These are phyloP conservation scores for Phialophora expanda DNA, from an alignment of 2,329 filamentous ascomycete species.

Conservation along the genomic window DNA sequence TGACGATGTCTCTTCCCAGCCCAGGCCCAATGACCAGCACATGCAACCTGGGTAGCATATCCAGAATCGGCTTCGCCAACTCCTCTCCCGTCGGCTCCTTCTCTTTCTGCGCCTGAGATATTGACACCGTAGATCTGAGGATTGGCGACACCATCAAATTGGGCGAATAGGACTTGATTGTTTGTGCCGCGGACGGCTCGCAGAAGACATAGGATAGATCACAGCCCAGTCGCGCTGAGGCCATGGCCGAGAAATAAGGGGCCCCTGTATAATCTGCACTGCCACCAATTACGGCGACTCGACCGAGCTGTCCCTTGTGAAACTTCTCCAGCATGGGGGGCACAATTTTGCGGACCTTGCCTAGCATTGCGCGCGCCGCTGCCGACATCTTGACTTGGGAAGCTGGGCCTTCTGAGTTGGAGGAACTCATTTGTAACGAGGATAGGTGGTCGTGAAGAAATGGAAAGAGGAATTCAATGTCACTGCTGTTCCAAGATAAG, in stretches of 20 bases:
- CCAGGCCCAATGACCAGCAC: slow-evolving; percentile 93
- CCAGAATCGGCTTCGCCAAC: slow-evolving; percentile 72
- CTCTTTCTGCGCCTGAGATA: slow-evolving; percentile 56
- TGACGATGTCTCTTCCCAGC: slow-evolving; percentile 83
- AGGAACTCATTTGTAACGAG: slow-evolving; percentile 27
- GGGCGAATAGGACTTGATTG: slow-evolving; percentile 97
- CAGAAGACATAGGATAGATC: slow-evolving; percentile 72
- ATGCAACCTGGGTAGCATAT: slow-evolving; percentile 84
- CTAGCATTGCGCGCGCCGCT: slow-evolving; percentile 74
- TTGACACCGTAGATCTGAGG: slow-evolving; percentile 75
- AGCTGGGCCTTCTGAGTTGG: slow-evolving; percentile 20
- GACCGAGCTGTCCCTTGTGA: slow-evolving; percentile 94
- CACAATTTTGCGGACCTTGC: slow-evolving; percentile 84
- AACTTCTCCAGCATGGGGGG: slow-evolving; percentile 95
- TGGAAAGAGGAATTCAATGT: background rate
- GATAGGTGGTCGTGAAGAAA: background rate
- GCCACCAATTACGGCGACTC: slow-evolving; percentile 91
- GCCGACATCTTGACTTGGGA: slow-evolving; percentile 60
- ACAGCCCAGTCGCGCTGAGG: slow-evolving; percentile 79
- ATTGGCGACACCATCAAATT: slow-evolving; percentile 98
- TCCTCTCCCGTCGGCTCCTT: slow-evolving; percentile 62
- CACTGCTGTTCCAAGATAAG: background rate
- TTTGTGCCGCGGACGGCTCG: slow-evolving; percentile 80
- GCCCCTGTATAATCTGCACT: slow-evolving; percentile 97
- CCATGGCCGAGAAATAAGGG: slow-evolving; percentile 97